Base-by-base conservation (phyloP, 257 asterid species). In the Echites panduratus region DNA sequence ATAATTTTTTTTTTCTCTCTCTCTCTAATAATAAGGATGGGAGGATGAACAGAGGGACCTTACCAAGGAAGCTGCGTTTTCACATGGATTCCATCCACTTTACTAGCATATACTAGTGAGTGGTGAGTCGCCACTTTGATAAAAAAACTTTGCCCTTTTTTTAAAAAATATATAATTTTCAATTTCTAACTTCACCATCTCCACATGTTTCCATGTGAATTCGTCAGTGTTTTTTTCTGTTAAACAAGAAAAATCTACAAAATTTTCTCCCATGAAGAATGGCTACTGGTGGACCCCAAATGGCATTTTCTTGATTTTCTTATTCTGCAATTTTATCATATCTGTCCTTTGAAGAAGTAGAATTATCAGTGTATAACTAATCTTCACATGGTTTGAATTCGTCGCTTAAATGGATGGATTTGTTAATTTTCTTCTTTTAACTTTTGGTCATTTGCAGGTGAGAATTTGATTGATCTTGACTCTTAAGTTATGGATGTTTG, bases 81-180 rank as follows among this genome's bases (percentile, higher is more conserved):
- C 93, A 89, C 96, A 85, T 87, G 93, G 83, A 75, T 67, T 81
- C 83, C 85, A 82, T 78, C 79, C 70, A 76, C 85, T 74, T 76
- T 38, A 56, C 64, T 35, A 50, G 26, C 32, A 70, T 45, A 9
- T 43, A 71, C 14, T 32, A n/a, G 22, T 45, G 72, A 49, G 22
- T 43, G 22, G 57, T 45, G 58, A 49, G 22, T 43, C 29, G 11
- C 52, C 66, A 56, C 19, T 59, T 54, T 54, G 40, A 41, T 29
- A 27, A 19, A n/a, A n/a, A n/a, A n/a, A 16, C 7, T 35, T 35
- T 38, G 17, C 38, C 5, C 4, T 8, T 4, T 17, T 40, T 24
- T 22, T 19, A 1, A 32, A 32, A 32, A 32, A 32, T 1, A 32
- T 32, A 32, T 32, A 1, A 32, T 20, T 29, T 17, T 66, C n/a